Evolutionary conservation across 306 rosid genomes (phyloP).

Genomic region (Inga laurina): DNA sequence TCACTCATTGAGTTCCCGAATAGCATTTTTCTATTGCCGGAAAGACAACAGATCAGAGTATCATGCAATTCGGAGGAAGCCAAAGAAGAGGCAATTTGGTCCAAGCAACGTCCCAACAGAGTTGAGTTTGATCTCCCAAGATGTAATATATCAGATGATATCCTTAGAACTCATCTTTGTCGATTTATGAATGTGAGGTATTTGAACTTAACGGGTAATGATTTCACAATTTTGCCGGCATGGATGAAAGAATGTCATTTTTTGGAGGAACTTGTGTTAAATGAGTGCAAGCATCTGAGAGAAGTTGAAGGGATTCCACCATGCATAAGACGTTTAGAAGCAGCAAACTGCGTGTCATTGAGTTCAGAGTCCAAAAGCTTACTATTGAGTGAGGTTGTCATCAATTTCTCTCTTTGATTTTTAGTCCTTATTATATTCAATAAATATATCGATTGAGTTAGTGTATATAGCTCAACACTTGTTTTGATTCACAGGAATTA

Average conservation of each 20-base stretch:
- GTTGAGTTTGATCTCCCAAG: no score
- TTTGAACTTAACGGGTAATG: not conserved
- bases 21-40: not conserved
- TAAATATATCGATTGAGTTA: no score
- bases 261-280: no score
- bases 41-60: accelerated
- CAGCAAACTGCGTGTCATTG: not conserved
- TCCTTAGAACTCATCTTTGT: not conserved
- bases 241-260: no score
- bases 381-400: no score
- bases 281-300: not conserved
- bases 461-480: no score
- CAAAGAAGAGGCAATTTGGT: not conserved
- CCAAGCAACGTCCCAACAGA: not conserved
- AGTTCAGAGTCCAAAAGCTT: not conserved
- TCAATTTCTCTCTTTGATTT: no score
- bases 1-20: not conserved
- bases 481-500: no score
- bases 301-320: not conserved
- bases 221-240: not conserved
- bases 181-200: not conserved
- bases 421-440: no score
- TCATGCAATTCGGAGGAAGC: not conserved
- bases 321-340: not conserved
- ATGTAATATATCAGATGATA: not conserved